Evolutionary conservation across 1,139 yeast genomes (phyloP).

Genomic region (Schwanniomyces etchellsii): DNA sequence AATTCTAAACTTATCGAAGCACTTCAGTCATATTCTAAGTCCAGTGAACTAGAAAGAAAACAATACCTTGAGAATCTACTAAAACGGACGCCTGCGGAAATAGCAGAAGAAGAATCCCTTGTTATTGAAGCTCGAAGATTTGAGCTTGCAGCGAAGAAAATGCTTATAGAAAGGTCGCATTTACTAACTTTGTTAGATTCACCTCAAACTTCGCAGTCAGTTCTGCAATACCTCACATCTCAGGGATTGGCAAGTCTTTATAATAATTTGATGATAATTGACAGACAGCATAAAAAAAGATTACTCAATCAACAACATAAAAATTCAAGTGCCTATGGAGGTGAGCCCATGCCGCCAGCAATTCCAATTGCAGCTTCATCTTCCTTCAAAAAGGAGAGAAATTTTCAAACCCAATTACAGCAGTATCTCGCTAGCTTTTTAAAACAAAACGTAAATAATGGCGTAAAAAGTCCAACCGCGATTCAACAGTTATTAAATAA

Average conservation of each 20-base stretch:
- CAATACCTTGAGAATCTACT: constrained; percentile 71
- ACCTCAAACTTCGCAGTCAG: constrained; percentile 76
- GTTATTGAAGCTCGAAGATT: constrained; percentile 90
- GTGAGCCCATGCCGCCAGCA: constrained; percentile 56
- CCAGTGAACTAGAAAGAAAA: constrained; percentile 72
- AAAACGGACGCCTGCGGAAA: constrained; percentile 88
- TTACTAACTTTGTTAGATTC: constrained; percentile 77
- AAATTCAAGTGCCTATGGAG: constrained; percentile 15
- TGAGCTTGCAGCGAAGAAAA: constrained; percentile 88
- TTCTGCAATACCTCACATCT: constrained; percentile 74
- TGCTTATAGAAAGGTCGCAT: constrained; percentile 78
- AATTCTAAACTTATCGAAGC: constrained; percentile 45
- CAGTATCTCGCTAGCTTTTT: constrained; percentile 35
- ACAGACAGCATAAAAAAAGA: constrained; percentile 51
- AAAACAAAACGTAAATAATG: constrained; percentile 29
- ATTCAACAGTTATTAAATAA: constrained; percentile 44
- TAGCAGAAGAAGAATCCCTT: constrained; percentile 94
- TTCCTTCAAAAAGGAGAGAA: constrained; percentile 44
- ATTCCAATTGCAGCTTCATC: constrained; percentile 55
- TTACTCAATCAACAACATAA: constrained; percentile 43
- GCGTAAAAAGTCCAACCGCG: constrained; percentile 29
- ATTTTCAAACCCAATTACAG: constrained; percentile 48
- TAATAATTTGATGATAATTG: constrained; percentile 71
- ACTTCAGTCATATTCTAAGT: constrained; percentile 52
- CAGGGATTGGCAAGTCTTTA: constrained; percentile 88